phyloP scores from a whole-genome alignment of 768 basidiomycete genomes.

The Agrocybe pediades region DNA sequence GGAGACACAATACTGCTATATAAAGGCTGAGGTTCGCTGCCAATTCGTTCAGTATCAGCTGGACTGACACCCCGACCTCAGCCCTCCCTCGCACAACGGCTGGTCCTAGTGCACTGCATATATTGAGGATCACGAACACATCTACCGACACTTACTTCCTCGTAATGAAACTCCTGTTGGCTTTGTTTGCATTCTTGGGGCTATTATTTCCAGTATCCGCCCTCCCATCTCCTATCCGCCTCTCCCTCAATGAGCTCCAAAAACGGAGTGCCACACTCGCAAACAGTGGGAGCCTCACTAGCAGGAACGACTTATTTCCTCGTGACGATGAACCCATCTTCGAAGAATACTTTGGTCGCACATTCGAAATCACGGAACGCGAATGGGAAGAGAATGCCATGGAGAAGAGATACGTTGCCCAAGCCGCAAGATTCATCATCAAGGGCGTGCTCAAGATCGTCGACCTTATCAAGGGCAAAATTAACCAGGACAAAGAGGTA shows the following conservation, averaged over 20 bases:
- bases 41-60: not conserved
- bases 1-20: too few relatives aligned
- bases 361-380: not conserved
- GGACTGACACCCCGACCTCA: not conserved
- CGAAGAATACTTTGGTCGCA: not conserved
- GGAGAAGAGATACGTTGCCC: not conserved
- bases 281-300: not conserved
- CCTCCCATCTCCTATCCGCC: not conserved
- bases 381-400: not conserved
- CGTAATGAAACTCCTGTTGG: too few relatives aligned
- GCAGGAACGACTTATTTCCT: not conserved
- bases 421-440: not conserved
- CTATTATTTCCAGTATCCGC: not conserved
- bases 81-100: not conserved
- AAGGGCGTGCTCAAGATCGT: not conserved
- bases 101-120: not conserved
- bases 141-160: too few relatives aligned
- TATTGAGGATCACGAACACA: not conserved
- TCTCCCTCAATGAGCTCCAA: not conserved
- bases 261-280: not conserved
- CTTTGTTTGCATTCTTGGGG: not conserved
- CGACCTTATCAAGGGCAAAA: not conserved
- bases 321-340: not conserved
- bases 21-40: too few relatives aligned
- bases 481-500: not conserved